phyloP scores from a whole-genome alignment of 176 grass and related monocot genomes.

The Cocos nucifera region DNA sequence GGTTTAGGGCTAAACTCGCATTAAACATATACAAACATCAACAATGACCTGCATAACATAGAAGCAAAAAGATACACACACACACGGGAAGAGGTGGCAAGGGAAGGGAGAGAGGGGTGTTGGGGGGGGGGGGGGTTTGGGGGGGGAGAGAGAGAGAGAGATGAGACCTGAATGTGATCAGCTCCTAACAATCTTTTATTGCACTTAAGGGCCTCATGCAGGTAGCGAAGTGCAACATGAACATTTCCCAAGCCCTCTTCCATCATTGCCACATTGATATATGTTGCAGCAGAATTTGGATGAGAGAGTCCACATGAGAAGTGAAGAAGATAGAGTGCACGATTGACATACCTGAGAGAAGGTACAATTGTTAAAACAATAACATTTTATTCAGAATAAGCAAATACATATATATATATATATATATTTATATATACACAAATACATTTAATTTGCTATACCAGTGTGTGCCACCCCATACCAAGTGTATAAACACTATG shows the following conservation, averaged over 20 bases:
- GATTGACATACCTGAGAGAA: constrained; percentile 72
- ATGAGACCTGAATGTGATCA: constrained; percentile 93
- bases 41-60: background rate
- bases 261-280: constrained; percentile 99
- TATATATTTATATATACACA: too few relatives aligned
- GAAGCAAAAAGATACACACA: constrained; percentile 14
- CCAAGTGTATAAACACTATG: too few relatives aligned
- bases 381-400: background rate
- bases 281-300: constrained; percentile 98
- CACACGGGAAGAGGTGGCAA: too few relatives aligned
- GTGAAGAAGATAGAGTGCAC: constrained; percentile 93
- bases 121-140: background rate
- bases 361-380: constrained; percentile 15
- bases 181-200: constrained; percentile 93
- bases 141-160: constrained; percentile 1
- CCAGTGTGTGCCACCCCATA: too few relatives aligned
- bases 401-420: too few relatives aligned
- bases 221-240: constrained; percentile 89
- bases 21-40: too few relatives aligned
- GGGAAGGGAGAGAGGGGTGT: background rate
- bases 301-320: constrained; percentile 95
- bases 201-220: constrained; percentile 98
- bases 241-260: constrained; percentile 99
- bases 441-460: too few relatives aligned
- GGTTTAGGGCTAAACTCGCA: too few relatives aligned